Percentiles rank a stretch among this genome's conserved stretches.
Evolutionary conservation across 202 grass and related monocot species (phyloP).

Genomic region (Hordeum pubiflorum): DNA sequence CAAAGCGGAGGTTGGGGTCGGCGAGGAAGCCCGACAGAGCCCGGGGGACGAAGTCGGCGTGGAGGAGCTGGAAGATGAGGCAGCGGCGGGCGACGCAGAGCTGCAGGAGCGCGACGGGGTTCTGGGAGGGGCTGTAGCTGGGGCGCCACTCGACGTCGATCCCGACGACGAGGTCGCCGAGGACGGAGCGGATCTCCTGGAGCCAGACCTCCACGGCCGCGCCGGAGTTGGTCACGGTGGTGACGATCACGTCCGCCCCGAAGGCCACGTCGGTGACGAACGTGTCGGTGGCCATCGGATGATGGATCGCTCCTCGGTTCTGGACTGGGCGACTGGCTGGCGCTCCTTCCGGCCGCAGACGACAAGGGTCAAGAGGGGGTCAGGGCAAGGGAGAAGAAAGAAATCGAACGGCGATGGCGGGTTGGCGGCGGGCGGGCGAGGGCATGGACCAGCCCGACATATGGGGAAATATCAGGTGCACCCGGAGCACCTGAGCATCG

Average conservation of each 20-base stretch:
- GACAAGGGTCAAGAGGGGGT: background rate
- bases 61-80: constrained; percentile 66
- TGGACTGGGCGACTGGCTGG: background rate
- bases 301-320: background rate
- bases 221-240: constrained; percentile 64
- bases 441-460: background rate
- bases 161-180: constrained; percentile 45
- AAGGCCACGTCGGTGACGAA: constrained; percentile 47
- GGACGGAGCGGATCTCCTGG: constrained; percentile 20
- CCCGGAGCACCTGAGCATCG: no score
- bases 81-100: constrained; percentile 52
- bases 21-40: constrained; percentile 36
- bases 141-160: constrained; percentile 82
- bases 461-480: no score
- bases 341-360: background rate
- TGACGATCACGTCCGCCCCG: constrained; percentile 26
- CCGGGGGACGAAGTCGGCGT: constrained; percentile 35
- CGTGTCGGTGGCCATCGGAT: constrained; percentile 23
- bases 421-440: background rate
- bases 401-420: background rate
- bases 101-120: constrained; percentile 60
- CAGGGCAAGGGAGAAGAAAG: background rate
- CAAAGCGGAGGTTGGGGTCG: constrained; percentile 29
- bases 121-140: constrained; percentile 20
- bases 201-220: constrained; percentile 46